A percentile compares a stretch with the other conserved stretches of the same genome.
These are phyloP conservation scores for Brassica balearica DNA, from an alignment of 441 rosid species.

Conservation along the genomic window DNA sequence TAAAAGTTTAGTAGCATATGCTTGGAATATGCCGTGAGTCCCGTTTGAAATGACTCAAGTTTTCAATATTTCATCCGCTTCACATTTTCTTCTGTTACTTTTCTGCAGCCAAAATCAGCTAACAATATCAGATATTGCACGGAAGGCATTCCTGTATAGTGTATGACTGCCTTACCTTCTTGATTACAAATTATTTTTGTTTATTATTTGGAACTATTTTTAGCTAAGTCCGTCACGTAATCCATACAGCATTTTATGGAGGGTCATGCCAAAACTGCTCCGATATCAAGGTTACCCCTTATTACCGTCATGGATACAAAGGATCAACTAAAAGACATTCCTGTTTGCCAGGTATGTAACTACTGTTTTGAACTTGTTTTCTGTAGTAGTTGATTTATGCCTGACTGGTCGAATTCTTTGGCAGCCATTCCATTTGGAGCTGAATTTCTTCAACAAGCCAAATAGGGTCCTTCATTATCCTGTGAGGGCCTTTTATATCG, in stretches of 20 bases:
- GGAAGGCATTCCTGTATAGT: slow-evolving; percentile 96
- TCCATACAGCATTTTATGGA: slow-evolving; percentile 94
- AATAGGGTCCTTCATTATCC: slow-evolving; percentile 98
- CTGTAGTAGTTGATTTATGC: slow-evolving; percentile 35
- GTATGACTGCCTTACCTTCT: slow-evolving; percentile 60
- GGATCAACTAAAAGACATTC: slow-evolving; percentile 82
- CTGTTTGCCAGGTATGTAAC: slow-evolving; percentile 84
- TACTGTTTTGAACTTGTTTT: slow-evolving; percentile 29
- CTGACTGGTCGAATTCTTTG: slow-evolving; percentile 48
- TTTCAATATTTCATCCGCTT: slow-evolving; percentile 16
- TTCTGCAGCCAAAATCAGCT: slow-evolving; percentile 80
- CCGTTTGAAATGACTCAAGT: not conserved
- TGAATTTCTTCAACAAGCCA: slow-evolving; percentile 94
- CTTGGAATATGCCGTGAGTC: slow-evolving; percentile 6
- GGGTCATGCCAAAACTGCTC: slow-evolving; percentile 96
- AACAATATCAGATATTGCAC: slow-evolving; percentile 93
- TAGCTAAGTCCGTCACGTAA: slow-evolving; percentile 37
- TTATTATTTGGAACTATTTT: slow-evolving; percentile 21
- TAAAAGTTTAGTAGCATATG: not conserved
- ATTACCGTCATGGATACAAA: slow-evolving; percentile 76
- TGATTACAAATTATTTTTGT: slow-evolving; percentile 2
- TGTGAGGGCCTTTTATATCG: slow-evolving; percentile 88
- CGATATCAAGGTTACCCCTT: slow-evolving; percentile 93
- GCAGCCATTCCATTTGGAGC: slow-evolving; percentile 99
- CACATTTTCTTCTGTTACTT: slow-evolving; percentile 31